Percentiles rank a stretch among this genome's conserved stretches.
Conservation (phyloP, 331 rosid genomes). For the Pyracantha coccinea region DNA sequence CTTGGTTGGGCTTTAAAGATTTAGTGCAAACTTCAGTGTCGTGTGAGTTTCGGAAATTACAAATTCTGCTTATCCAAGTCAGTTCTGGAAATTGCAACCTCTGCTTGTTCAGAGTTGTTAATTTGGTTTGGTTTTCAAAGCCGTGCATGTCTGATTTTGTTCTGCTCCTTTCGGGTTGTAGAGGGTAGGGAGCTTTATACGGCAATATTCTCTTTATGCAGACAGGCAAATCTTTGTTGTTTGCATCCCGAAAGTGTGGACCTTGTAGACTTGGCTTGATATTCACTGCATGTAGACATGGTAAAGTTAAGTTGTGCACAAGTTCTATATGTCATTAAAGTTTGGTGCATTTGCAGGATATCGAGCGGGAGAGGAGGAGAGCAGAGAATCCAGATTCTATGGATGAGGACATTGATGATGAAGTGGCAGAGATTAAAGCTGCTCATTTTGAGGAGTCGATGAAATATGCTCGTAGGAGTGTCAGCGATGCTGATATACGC, state of each 20-base stretch:
- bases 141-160: not conserved
- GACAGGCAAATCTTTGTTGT: not conserved
- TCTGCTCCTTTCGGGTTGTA: not conserved
- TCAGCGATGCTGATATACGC: constrained; percentile 62
- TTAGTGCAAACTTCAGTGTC: not conserved
- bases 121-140: not conserved
- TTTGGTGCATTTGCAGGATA: constrained; percentile 35
- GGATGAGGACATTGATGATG: constrained; percentile 53
- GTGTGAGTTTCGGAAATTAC: not conserved
- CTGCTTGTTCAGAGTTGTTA: not conserved
- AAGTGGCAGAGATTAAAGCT: constrained; percentile 54
- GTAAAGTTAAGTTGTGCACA: not conserved
- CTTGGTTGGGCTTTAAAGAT: not conserved
- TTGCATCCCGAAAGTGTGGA: not conserved
- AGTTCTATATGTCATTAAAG: not conserved
- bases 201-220: not conserved
- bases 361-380: constrained; percentile 52
- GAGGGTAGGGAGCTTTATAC: not conserved
- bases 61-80: not conserved
- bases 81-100: not conserved
- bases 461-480: constrained; percentile 71
- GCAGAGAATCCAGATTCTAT: constrained; percentile 59
- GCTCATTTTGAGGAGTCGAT: constrained; percentile 71
- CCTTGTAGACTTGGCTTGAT: not conserved
- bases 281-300: not conserved